Conservation (phyloP, 2,329 filamentous ascomycete species). For the Fragosphaeria purpurea region DNA sequence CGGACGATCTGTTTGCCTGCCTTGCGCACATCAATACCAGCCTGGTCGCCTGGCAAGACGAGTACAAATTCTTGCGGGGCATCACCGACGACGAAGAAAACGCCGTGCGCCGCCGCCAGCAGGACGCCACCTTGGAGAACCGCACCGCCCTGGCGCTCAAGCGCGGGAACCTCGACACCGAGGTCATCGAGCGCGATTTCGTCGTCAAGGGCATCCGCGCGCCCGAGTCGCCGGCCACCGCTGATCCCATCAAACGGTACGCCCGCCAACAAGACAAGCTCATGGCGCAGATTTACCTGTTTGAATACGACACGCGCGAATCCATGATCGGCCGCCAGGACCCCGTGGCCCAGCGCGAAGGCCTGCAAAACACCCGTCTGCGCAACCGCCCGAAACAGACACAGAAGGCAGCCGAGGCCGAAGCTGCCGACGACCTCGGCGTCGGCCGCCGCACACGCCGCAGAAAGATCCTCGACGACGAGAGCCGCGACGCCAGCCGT, state of each 20-base stretch:
- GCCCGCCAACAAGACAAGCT: slow-evolving; percentile 41
- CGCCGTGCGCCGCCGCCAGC: slow-evolving; percentile 38
- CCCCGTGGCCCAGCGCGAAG: slow-evolving; percentile 45
- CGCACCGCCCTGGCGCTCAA: slow-evolving; percentile 32
- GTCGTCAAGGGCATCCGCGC: slow-evolving; percentile 44
- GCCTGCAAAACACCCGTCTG: slow-evolving; percentile 42
- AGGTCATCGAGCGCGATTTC: slow-evolving; percentile 39
- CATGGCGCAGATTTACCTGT: slow-evolving; percentile 50
- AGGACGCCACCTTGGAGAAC: slow-evolving; percentile 24
- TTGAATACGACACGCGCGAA: slow-evolving; percentile 49
- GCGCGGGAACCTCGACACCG: slow-evolving; percentile 32
- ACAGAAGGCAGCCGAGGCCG: slow-evolving; percentile 46
- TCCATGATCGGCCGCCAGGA: slow-evolving; percentile 51
- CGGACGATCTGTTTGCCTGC: slow-evolving; percentile 33
- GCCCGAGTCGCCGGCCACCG: slow-evolving; percentile 25
- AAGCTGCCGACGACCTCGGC: slow-evolving; percentile 31
- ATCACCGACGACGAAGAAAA: slow-evolving; percentile 50
- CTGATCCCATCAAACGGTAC: slow-evolving; percentile 36
- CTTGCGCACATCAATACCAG: slow-evolving; percentile 35
- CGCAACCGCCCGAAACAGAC: slow-evolving; percentile 49
- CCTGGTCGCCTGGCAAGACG: slow-evolving; percentile 42
- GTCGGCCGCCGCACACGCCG: slow-evolving; percentile 42
- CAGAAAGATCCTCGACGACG: slow-evolving; percentile 41
- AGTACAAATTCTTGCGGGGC: slow-evolving; percentile 40
- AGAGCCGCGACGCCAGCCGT: slow-evolving; percentile 40